A percentile compares a stretch with the other conserved stretches of the same genome.
phyloP scores from a whole-genome alignment of 768 basidiomycete genomes.

The Hygrocybe coccinea region DNA sequence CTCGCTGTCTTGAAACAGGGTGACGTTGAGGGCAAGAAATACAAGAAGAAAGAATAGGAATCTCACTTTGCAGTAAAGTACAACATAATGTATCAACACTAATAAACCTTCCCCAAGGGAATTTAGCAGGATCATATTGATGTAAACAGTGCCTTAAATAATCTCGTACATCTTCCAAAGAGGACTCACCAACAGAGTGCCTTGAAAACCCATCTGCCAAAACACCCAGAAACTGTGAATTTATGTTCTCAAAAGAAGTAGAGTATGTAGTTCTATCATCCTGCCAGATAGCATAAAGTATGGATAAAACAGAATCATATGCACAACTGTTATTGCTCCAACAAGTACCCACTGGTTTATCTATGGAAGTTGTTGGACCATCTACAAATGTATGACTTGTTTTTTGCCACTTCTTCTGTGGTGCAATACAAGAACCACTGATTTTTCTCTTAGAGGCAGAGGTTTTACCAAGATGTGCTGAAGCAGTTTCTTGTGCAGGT shows the following conservation, averaged over 20 bases:
- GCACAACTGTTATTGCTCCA: background rate
- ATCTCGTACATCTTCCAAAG: background rate
- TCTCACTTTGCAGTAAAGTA: background rate
- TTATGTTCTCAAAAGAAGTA: background rate
- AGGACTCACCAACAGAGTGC: background rate
- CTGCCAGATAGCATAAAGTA: background rate
- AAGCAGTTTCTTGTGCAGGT: background rate
- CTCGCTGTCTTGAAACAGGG: background rate
- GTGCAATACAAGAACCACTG: background rate
- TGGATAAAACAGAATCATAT: background rate
- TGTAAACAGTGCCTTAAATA: background rate
- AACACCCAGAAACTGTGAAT: background rate
- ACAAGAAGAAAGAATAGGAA: background rate
- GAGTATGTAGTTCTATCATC: background rate
- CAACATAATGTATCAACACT: background rate
- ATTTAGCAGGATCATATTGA: background rate
- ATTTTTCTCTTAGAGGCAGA: background rate
- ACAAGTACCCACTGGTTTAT: background rate
- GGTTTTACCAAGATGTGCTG: background rate
- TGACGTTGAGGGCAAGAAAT: background rate
- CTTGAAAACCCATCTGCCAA: background rate
- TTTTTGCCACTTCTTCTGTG: background rate
- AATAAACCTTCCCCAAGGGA: background rate
- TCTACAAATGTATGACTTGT: background rate
- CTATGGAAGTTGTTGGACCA: background rate